These are phyloP conservation scores for Exserohilum turcica DNA, from an alignment of 2,329 filamentous ascomycete species.

Conservation along the genomic window DNA sequence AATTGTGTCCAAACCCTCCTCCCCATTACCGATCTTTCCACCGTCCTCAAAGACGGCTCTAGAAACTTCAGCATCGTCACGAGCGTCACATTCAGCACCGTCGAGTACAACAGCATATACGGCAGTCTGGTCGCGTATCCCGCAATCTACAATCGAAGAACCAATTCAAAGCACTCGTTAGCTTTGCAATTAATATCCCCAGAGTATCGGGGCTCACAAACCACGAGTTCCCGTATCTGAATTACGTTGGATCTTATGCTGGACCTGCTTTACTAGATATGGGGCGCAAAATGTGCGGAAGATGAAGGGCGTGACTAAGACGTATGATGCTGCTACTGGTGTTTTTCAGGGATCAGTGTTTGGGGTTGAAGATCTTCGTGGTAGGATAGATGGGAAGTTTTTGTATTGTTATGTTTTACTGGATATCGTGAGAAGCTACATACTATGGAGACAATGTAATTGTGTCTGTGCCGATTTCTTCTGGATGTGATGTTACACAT, in stretches of 20 bases:
- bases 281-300: conserved; percentile 23
- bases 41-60: conserved; percentile 41
- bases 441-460: no score
- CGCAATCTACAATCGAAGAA: conserved; percentile 19
- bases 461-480: no score
- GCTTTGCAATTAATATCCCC: conserved; percentile 26
- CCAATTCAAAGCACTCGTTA: conserved; percentile 30
- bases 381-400: no score
- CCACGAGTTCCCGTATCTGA: conserved; percentile 41
- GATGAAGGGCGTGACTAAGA: conserved; percentile 25
- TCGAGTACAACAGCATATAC: conserved; percentile 38
- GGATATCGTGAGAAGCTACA: no score
- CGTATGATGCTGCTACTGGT: conserved; percentile 30
- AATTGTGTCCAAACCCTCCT: conserved; percentile 25
- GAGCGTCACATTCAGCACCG: conserved; percentile 29
- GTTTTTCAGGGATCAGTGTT: conserved; percentile 35
- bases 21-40: conserved; percentile 33
- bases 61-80: conserved; percentile 48
- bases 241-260: conserved; percentile 38
- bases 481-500: no score
- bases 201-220: conserved; percentile 27
- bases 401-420: no score
- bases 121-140: conserved; percentile 41
- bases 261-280: conserved; percentile 30
- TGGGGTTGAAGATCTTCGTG: conserved; percentile 40